These are phyloP conservation scores for Cercospora zeina DNA, from an alignment of 2,329 filamentous ascomycete genomes.

Conservation along the genomic window DNA sequence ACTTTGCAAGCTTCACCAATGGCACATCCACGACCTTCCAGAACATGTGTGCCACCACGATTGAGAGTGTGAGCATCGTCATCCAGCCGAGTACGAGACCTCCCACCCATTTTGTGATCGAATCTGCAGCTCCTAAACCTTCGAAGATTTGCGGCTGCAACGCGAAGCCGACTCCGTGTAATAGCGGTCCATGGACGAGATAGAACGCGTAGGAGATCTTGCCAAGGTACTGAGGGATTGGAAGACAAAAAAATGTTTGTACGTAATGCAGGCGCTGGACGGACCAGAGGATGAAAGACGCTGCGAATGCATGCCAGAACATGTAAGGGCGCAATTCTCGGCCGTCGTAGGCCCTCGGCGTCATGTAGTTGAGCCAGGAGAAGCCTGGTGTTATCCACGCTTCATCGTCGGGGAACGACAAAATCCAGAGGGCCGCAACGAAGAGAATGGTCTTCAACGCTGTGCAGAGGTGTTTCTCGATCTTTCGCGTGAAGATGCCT, in stretches of 20 bases:
- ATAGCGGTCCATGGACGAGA: slow-evolving; percentile 24
- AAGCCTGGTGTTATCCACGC: slow-evolving; percentile 18
- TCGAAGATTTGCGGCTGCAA: slow-evolving; percentile 18
- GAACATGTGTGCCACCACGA: slow-evolving; percentile 21
- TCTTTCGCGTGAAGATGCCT: background rate
- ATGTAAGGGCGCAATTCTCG: slow-evolving; percentile 1
- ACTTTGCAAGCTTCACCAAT: slow-evolving; percentile 16
- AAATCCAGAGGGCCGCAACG: slow-evolving; percentile 12
- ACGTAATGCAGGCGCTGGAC: slow-evolving; percentile 4
- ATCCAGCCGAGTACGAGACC: slow-evolving; percentile 19
- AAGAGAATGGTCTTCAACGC: slow-evolving; percentile 9
- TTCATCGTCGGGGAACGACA: slow-evolving; percentile 25
- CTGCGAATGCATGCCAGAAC: slow-evolving; percentile 21
- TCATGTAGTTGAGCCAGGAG: slow-evolving; percentile 13
- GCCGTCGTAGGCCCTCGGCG: background rate
- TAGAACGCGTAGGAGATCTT: slow-evolving; percentile 25
- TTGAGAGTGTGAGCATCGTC: slow-evolving; percentile 16
- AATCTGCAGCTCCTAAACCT: background rate
- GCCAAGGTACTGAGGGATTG: slow-evolving; percentile 23
- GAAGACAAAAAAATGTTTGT: slow-evolving; percentile 7
- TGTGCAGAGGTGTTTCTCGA: background rate
- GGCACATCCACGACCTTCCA: slow-evolving; percentile 23
- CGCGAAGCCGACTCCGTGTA: slow-evolving; percentile 21
- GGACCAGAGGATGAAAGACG: slow-evolving; percentile 18
- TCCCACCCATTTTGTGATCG: slow-evolving; percentile 7